Base-by-base conservation (phyloP, 768 basidiomycete genomes). In the Auricularia sp. region DNA sequence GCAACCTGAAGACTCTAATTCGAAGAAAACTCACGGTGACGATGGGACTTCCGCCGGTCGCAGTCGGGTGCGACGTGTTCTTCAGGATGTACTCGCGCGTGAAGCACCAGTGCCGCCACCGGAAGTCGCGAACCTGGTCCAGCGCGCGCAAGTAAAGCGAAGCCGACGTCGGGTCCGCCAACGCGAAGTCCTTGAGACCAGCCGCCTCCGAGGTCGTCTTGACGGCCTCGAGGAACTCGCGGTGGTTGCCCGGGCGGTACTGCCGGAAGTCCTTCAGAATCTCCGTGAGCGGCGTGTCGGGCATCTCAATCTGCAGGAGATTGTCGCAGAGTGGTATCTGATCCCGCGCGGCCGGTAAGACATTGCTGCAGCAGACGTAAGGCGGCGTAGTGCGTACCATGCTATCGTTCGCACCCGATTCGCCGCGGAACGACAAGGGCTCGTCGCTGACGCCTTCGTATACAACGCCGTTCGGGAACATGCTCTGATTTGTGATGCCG, bases 61-160 rank as follows among this genome's bases (percentile, higher is more conserved):
- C 75, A 47, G 71, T 71, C 18, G 68, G 67, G 62, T 73, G 70
- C 13, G 66, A 64, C 11, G 70, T 71, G 54, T 69, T 67, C 64
- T 71, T 69, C 36, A 76, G 62, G 37, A 76, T 75, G 62, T 74
- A 75, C 62, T 74, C 73, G 61, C 70, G 71, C 5, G 75, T 76
- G 67, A 75, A 76, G 56, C 72, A 68, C 75, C 75, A 76, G 58
- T 76, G 75, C 10, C 75, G 69, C 67, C 72, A 70, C 16, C 75
- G 64, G 63, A 76, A 73, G 34, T 76, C 73, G 63, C 73, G 68
- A 0, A 72, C 69, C 64, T 73, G 69, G 61, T 73, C 71, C 47
- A 72, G 39, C 51, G 69, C 69, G 35, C 67, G 66, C 54, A 73
- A 64, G 64, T 71, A 73, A n/a, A 70, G 67, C 16, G 67, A 66